Conservation (phyloP, 116 monocot genomes). For the Zostera marina region DNA sequence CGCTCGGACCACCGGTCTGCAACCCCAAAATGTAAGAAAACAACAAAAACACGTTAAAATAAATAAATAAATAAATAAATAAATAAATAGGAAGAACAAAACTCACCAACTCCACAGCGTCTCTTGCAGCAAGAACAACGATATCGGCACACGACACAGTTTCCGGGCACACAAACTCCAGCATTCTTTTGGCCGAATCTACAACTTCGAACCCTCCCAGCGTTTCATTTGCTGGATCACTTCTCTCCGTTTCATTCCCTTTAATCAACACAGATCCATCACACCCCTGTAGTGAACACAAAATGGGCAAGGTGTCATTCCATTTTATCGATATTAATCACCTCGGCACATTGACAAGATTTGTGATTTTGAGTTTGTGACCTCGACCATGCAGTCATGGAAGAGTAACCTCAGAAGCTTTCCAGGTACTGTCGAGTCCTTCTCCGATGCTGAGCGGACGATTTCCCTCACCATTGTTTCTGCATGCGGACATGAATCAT, state of each 20-base stretch:
- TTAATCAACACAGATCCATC: conserved; percentile 66
- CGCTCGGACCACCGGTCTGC: conserved; percentile 60
- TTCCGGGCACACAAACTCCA: conserved; percentile 57
- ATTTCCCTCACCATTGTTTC: conserved; percentile 36
- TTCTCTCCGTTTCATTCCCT: conserved; percentile 65
- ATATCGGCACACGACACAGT: conserved; percentile 78
- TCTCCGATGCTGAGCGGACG: conserved; percentile 27
- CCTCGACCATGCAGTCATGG: conserved; percentile 89
- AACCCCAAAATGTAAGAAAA: background rate
- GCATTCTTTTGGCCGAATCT: conserved; percentile 41
- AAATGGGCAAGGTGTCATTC: background rate
- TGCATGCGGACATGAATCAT: conserved; percentile 43
- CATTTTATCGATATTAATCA: too few relatives aligned
- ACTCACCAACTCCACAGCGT: conserved; percentile 62
- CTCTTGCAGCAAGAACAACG: conserved; percentile 72
- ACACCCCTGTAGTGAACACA: conserved; percentile 37
- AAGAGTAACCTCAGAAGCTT: conserved; percentile 77
- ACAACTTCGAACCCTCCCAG: conserved; percentile 58
- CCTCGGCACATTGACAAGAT: background rate
- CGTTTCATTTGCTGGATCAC: conserved; percentile 53
- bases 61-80: background rate
- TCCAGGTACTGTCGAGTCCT: conserved; percentile 46
- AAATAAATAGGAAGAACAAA: background rate
- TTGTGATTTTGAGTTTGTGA: background rate
- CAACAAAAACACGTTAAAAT: background rate